These are phyloP conservation scores for Pseudozyma flocculosa DNA, from an alignment of 1,284 basidiomycete genomes.

Conservation along the genomic window DNA sequence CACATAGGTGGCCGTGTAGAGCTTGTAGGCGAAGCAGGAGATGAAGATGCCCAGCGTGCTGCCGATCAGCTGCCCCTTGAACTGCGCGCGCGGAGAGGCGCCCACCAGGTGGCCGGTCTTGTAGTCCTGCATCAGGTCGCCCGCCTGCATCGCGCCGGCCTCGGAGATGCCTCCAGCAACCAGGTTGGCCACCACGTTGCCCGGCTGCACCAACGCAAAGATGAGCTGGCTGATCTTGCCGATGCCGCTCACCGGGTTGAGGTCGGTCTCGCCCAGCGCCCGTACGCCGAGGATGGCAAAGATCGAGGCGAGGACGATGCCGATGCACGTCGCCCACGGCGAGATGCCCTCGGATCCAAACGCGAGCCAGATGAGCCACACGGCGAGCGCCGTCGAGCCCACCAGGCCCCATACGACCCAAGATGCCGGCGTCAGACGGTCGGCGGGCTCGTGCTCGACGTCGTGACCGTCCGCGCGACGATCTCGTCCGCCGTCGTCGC, in stretches of 20 bases:
- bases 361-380: slow-evolving; percentile 77
- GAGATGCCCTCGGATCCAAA: slow-evolving; percentile 88
- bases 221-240: slow-evolving; percentile 92
- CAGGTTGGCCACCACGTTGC: slow-evolving; percentile 82
- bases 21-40: slow-evolving; percentile 79
- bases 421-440: slow-evolving; percentile 74
- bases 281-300: slow-evolving; percentile 72
- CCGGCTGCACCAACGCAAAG: slow-evolving; percentile 90
- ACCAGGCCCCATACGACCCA: slow-evolving; percentile 76
- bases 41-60: slow-evolving; percentile 79
- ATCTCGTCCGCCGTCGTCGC: slow-evolving; percentile 41
- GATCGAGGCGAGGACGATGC: slow-evolving; percentile 77
- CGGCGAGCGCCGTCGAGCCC: slow-evolving; percentile 70
- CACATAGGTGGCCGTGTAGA: slow-evolving; percentile 81
- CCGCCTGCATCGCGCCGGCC: slow-evolving; percentile 93
- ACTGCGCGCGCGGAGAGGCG: slow-evolving; percentile 57
- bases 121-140: slow-evolving; percentile 96
- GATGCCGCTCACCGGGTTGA: slow-evolving; percentile 71
- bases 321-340: slow-evolving; percentile 87
- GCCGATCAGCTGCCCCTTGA: slow-evolving; percentile 57
- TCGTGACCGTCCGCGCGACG: slow-evolving; percentile 57
- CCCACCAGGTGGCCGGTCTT: slow-evolving; percentile 87
- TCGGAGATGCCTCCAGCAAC: slow-evolving; percentile 95
- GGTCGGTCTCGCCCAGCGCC: slow-evolving; percentile 53
- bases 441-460: slow-evolving; percentile 74